Evolutionary conservation across 2,329 filamentous ascomycete species (phyloP).

Genomic region (Aureobasidium sp.): DNA sequence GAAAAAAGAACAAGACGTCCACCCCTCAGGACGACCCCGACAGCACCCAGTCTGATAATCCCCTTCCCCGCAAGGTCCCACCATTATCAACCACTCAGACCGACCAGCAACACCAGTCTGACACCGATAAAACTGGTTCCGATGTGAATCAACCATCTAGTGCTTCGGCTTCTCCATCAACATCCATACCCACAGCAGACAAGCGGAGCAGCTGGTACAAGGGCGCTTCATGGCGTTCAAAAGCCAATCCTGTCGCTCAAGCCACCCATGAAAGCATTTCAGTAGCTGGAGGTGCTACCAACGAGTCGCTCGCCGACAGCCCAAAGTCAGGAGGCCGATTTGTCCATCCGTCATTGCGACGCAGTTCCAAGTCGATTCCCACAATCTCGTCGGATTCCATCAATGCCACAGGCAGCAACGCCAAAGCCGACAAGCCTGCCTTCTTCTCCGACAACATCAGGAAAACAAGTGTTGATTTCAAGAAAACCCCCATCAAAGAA

Average conservation of each 20-base stretch:
- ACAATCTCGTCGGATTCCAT: conserved; percentile 40
- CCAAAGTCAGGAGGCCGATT: conserved; percentile 18
- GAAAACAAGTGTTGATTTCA: conserved; percentile 2
- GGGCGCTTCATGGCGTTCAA: conserved; percentile 39
- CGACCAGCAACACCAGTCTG: not conserved
- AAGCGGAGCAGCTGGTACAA: conserved; percentile 37
- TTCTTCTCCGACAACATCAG: conserved; percentile 14
- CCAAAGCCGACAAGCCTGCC: conserved; percentile 24
- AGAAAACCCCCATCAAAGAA: not conserved
- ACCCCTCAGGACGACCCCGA: not conserved
- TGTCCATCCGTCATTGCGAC: conserved; percentile 18
- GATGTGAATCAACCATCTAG: not conserved
- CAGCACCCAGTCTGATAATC: conserved; percentile 6
- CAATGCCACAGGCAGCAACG: conserved; percentile 33
- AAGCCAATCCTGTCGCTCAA: conserved; percentile 41
- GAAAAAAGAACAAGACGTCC: conserved; percentile 36
- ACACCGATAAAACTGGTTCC: not conserved
- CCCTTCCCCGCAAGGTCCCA: not conserved
- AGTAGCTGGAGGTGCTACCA: conserved; percentile 38
- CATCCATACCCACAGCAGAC: not conserved
- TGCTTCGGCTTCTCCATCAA: not conserved
- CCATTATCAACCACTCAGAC: not conserved
- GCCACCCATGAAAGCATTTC: conserved; percentile 41
- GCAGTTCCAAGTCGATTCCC: conserved; percentile 37
- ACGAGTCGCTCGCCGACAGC: conserved; percentile 31